phyloP scores from a whole-genome alignment of 2,329 filamentous ascomycete genomes.

The Tolypocladium tundrense region DNA sequence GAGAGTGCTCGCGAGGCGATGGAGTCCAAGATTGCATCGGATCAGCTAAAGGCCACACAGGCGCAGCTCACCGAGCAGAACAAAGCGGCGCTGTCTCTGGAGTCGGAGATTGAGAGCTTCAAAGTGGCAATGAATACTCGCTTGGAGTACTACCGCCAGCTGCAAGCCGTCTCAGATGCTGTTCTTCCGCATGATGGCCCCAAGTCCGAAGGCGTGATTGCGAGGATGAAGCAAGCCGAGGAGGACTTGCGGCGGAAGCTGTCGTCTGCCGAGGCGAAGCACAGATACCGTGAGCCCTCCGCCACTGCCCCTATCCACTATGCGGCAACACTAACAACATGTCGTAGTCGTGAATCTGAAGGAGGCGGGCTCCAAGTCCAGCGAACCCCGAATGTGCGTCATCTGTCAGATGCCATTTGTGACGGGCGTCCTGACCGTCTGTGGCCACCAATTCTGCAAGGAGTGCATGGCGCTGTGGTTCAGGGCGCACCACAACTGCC shows the following conservation, averaged over 20 bases:
- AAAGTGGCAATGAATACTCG: slow-evolving; percentile 73
- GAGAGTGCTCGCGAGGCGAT: slow-evolving; percentile 43
- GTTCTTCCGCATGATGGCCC: slow-evolving; percentile 65
- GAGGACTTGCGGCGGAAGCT: slow-evolving; percentile 45
- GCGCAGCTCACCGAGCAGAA: slow-evolving; percentile 38
- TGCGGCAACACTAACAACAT: slow-evolving; percentile 1
- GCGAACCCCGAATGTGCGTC: slow-evolving; percentile 63
- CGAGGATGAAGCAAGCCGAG: slow-evolving; percentile 18
- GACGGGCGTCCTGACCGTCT: slow-evolving; percentile 72
- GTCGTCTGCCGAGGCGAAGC: slow-evolving; percentile 56
- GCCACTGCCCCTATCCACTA: background rate
- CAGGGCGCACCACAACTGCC: slow-evolving; percentile 63
- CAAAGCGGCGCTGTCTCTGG: slow-evolving; percentile 37
- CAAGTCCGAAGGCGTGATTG: slow-evolving; percentile 38
- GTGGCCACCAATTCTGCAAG: slow-evolving; percentile 87
- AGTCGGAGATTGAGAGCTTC: slow-evolving; percentile 68
- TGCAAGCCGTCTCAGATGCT: slow-evolving; percentile 84
- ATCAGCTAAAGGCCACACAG: slow-evolving; percentile 52
- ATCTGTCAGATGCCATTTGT: slow-evolving; percentile 76
- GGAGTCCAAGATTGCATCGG: slow-evolving; percentile 56
- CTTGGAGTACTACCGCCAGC: slow-evolving; percentile 80
- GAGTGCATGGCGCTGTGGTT: slow-evolving; percentile 79
- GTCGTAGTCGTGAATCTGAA: slow-evolving; percentile 40
- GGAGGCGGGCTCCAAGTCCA: slow-evolving; percentile 48
- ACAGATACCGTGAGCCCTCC: slow-evolving; percentile 52